A percentile compares a stretch with the other conserved stretches of the same genome.
Conservation (phyloP, 495 filamentous ascomycete species). For the Aspergillus avenaceus region DNA sequence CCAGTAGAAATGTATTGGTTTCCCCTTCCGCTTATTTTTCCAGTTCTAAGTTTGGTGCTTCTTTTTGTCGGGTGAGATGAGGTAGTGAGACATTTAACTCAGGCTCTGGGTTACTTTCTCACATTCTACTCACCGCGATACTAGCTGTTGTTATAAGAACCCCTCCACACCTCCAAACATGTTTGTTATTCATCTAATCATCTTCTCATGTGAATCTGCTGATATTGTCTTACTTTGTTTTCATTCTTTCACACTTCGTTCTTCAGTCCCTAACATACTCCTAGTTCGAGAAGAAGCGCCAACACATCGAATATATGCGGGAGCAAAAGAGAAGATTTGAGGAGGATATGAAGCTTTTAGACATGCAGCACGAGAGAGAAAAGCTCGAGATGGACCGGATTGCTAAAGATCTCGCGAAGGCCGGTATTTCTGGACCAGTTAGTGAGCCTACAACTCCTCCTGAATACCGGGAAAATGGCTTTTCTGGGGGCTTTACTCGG, state of each 20-base stretch:
- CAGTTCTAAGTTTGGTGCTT: no score
- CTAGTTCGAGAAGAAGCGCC: conserved; percentile 88
- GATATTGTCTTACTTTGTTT: not conserved
- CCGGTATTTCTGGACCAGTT: conserved; percentile 63
- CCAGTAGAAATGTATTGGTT: no score
- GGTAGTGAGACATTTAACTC: no score
- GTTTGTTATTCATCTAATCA: no score
- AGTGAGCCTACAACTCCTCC: conserved; percentile 97
- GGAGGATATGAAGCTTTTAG: conserved; percentile 80
- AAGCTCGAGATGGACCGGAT: conserved; percentile 79
- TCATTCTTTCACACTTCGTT: not conserved
- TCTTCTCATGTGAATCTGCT: no score
- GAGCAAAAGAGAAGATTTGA: conserved; percentile 83
- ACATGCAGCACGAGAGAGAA: conserved; percentile 73
- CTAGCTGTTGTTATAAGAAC: no score
- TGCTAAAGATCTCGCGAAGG: conserved; percentile 66
- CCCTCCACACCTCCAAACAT: no score
- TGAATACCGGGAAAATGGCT: conserved; percentile 75
- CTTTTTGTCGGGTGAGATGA: no score
- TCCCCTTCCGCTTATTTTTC: no score
- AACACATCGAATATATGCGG: conserved; percentile 79
- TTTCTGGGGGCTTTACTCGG: conserved; percentile 68
- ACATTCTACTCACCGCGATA: no score
- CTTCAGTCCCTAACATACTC: conserved; percentile 19
- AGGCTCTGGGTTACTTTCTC: no score